Percentiles rank a stretch among this genome's conserved stretches.
These are phyloP conservation scores for Erodium moschatum DNA, from an alignment of 441 rosid species.

Conservation along the genomic window DNA sequence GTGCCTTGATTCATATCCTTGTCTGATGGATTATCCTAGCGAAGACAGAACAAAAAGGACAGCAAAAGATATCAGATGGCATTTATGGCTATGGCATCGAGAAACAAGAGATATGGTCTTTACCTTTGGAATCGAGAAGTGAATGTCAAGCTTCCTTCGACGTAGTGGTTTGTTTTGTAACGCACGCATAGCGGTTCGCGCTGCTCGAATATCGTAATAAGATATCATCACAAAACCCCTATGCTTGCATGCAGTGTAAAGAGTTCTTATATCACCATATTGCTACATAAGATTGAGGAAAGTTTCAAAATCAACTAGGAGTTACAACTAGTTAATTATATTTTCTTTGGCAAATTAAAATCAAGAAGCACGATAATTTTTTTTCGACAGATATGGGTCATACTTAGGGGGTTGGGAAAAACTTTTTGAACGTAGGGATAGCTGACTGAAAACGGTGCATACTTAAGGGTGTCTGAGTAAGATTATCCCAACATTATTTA, in stretches of 20 bases:
- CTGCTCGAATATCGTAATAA: conserved; percentile 77
- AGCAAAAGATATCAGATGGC: background rate
- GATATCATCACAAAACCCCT: conserved; percentile 92
- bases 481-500: no score
- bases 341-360: no score
- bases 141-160: conserved; percentile 75
- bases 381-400: no score
- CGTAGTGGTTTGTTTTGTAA: conserved; percentile 72
- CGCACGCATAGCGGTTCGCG: conserved; percentile 79
- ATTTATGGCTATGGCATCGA: conserved; percentile 1
- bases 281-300: conserved; percentile 38
- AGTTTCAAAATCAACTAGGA: conserved; percentile 13
- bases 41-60: background rate
- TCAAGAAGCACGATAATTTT: no score
- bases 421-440: no score
- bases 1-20: conserved; percentile 86
- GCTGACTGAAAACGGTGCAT: no score
- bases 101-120: background rate
- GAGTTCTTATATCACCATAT: conserved; percentile 78
- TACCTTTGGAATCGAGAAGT: conserved; percentile 87
- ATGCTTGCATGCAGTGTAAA: conserved; percentile 84
- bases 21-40: conserved; percentile 80
- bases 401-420: no score
- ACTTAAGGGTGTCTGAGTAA: no score
- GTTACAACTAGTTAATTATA: background rate